phyloP scores from a whole-genome alignment of 352 stramenopile species.

The Pythium aristosporum region DNA sequence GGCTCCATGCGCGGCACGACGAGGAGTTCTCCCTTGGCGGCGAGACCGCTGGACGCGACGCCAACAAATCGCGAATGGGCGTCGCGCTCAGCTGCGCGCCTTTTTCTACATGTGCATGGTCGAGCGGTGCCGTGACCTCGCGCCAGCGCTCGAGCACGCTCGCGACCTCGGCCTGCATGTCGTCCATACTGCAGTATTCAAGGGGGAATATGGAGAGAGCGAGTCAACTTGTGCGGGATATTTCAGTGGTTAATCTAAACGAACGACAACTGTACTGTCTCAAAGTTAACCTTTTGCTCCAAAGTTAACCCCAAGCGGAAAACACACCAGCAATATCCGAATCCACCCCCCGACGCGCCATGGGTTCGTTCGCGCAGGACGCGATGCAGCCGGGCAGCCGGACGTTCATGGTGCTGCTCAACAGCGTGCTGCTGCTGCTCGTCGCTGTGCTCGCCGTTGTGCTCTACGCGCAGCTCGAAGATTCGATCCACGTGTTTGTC shows the following conservation, averaged over 20 bases:
- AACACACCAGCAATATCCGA: background rate
- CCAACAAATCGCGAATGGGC: background rate
- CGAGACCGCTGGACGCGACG: background rate
- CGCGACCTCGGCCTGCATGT: slow-evolving; percentile 19
- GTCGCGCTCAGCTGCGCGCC: slow-evolving; percentile 9
- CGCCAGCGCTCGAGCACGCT: slow-evolving; percentile 23
- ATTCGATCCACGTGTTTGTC: slow-evolving; percentile 82
- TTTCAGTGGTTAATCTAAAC: background rate
- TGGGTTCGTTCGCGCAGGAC: slow-evolving; percentile 43
- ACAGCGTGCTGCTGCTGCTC: slow-evolving; percentile 65
- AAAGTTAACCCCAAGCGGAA: background rate
- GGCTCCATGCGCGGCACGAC: slow-evolving; percentile 46
- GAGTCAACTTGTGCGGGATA: too few relatives aligned
- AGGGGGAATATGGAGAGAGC: background rate
- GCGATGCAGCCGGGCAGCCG: slow-evolving; percentile 63
- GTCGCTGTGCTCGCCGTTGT: slow-evolving; percentile 73
- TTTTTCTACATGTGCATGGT: slow-evolving; percentile 9
- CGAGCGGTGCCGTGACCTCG: slow-evolving; percentile 25
- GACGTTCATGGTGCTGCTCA: slow-evolving; percentile 75
- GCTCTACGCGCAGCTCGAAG: slow-evolving; percentile 78
- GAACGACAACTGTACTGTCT: background rate
- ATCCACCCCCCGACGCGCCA: slow-evolving; percentile 1
- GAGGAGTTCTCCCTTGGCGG: background rate
- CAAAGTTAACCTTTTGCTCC: background rate
- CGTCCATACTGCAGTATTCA: background rate